A percentile compares a stretch with the other conserved stretches of the same genome.
phyloP scores from a whole-genome alignment of 2,329 filamentous ascomycete genomes.

The Thelonectria discophora region DNA sequence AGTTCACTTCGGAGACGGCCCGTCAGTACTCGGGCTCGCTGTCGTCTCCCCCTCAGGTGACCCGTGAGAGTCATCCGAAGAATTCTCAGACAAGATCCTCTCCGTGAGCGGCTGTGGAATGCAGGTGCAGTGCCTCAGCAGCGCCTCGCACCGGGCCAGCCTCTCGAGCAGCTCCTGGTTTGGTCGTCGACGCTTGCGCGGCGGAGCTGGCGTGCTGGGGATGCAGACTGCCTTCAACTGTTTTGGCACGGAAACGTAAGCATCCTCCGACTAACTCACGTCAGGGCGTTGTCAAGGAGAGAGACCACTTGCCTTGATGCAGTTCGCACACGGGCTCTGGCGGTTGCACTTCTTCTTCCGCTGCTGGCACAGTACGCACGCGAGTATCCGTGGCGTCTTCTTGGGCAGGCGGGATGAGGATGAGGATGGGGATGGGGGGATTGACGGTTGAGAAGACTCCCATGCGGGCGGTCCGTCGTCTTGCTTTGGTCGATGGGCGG shows the following conservation, averaged over 20 bases:
- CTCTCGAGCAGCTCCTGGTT: conserved; percentile 43
- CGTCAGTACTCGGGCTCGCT: conserved; percentile 15
- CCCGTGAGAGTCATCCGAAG: conserved; percentile 18
- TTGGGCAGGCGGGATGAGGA: conserved; percentile 22
- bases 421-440: conserved; percentile 15
- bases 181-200: conserved; percentile 42
- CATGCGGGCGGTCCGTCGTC: conserved; percentile 7
- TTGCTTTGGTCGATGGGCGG: neutral
- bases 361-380: conserved; percentile 45
- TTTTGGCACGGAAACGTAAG: neutral
- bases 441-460: conserved; percentile 19
- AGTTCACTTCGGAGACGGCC: conserved; percentile 6
- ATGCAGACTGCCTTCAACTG: conserved; percentile 36
- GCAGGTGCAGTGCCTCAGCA: conserved; percentile 41
- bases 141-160: conserved; percentile 37
- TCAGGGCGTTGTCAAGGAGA: no score
- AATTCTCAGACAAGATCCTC: conserved; percentile 20
- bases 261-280: neutral
- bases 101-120: conserved; percentile 31
- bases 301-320: conserved; percentile 36
- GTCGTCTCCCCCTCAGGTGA: conserved; percentile 23
- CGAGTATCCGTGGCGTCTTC: conserved; percentile 31
- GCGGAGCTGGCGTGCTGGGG: conserved; percentile 42
- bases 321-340: conserved; percentile 44
- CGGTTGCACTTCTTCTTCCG: conserved; percentile 48